Evolutionary conservation across 2,329 filamentous ascomycete species (phyloP), one percentile per base, ranked within the genome.

Genomic region (Clonostachys rhizophaga): DNA sequence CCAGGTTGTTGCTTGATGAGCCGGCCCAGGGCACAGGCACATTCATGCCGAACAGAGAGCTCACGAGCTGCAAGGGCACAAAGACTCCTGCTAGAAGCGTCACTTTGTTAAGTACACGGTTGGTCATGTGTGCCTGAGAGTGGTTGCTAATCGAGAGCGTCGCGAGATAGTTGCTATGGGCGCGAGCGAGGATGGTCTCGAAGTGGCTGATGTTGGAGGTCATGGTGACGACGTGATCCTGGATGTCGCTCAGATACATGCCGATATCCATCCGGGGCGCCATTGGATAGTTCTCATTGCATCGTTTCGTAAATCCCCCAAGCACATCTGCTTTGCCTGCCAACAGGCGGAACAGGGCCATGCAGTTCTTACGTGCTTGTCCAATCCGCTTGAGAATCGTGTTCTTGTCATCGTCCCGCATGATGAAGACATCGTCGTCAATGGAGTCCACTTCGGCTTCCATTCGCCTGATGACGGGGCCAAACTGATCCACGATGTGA

Each of bases 171-270:
- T 97, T 99, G 73, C 87, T 89, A 72, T 99, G 94, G 3, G 89
- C 88, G 20, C 94, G 87, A 24, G 87, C 91, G 44, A 99, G 79
- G 79, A 99, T 96, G 76, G 97, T 97, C 66, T 99, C 94, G 57
- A 96, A 96, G 64, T 99, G 94, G 1, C 84, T 84, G 57, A 99
- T 69, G 67, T 95, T 99, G 56, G 89, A 92, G 80, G 96, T 95
- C 92, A 97, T 97, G 42, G 94, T 99, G 50, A 99, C 90, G 46
- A 99, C 92, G 78, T 99, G 94, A 69, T 99, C 94, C 68, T 99
- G 94, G 54, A 99, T 96, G 69, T 99, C 94, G 60, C 90, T 90
- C 35, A 99, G 80, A 63, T 99, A 99, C 59, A 99, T 81, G 20
- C 91, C 94, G 54, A 99, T 96, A 62, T 99, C 94, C 71, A 94